Conservation (phyloP, 169 alveolate species). For the Plasmodium gaboni region DNA sequence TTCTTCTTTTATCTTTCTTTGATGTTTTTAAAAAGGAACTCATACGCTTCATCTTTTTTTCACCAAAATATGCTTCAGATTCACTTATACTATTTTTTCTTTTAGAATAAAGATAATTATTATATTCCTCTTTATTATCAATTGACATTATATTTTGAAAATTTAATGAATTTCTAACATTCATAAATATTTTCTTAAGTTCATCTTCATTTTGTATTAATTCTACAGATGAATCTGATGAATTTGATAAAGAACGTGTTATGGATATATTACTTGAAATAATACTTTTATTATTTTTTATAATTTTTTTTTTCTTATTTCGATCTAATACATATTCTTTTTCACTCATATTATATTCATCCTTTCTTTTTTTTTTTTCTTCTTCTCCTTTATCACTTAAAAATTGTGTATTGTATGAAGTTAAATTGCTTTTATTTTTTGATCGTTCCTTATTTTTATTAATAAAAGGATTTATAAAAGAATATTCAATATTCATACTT, state of each 20-base stretch:
- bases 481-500: constrained; percentile 66
- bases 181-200: constrained; percentile 55
- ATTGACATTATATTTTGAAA: constrained; percentile 62
- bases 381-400: not conserved
- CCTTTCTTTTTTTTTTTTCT: constrained; percentile 1
- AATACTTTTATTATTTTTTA: not conserved
- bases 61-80: constrained; percentile 50
- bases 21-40: not conserved
- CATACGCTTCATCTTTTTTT: constrained; percentile 22
- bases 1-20: constrained; percentile 65
- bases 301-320: not conserved
- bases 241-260: constrained; percentile 17
- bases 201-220: constrained; percentile 70
- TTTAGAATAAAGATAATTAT: constrained; percentile 6
- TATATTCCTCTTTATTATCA: constrained; percentile 4
- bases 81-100: constrained; percentile 69
- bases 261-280: not conserved
- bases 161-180: constrained; percentile 72
- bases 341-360: not conserved
- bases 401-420: not conserved
- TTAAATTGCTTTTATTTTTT: not conserved
- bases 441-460: constrained; percentile 10
- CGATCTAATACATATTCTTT: not conserved
- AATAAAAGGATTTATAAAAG: constrained; percentile 69
- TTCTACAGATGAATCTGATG: constrained; percentile 72